These are phyloP conservation scores for Pythium coloratum DNA, from an alignment of 352 stramenopile species.

Conservation along the genomic window DNA sequence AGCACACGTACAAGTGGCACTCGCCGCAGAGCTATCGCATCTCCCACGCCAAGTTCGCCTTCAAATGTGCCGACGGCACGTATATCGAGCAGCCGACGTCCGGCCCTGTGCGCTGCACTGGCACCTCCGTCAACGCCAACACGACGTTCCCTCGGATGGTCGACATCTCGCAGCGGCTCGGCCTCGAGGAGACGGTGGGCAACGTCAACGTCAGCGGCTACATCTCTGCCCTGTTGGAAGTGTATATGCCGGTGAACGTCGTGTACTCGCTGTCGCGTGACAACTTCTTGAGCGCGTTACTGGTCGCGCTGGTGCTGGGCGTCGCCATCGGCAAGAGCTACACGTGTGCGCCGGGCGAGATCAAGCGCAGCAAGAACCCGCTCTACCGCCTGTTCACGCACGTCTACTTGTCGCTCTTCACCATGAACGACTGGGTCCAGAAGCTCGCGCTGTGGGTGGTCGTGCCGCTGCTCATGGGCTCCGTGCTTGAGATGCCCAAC, in stretches of 20 bases:
- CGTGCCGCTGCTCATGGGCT: slow-evolving; percentile 47
- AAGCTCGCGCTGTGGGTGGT: slow-evolving; percentile 45
- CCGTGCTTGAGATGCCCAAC: slow-evolving; percentile 39
- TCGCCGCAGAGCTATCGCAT: slow-evolving; percentile 28
- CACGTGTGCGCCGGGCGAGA: slow-evolving; percentile 19
- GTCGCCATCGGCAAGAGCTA: slow-evolving; percentile 52
- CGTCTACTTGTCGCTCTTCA: slow-evolving; percentile 57
- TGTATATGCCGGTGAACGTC: slow-evolving; percentile 58
- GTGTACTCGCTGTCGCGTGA: slow-evolving; percentile 38
- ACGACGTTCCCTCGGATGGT: slow-evolving; percentile 59
- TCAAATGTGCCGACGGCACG: slow-evolving; percentile 56
- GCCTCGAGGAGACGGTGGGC: slow-evolving; percentile 40
- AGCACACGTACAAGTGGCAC: slow-evolving; percentile 15
- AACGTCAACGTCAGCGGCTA: slow-evolving; percentile 47
- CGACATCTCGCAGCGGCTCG: slow-evolving; percentile 40
- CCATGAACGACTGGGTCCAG: slow-evolving; percentile 66
- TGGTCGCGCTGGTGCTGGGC: slow-evolving; percentile 52
- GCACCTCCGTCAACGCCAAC: slow-evolving; percentile 30
- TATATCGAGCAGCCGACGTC: slow-evolving; percentile 38
- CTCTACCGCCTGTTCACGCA: slow-evolving; percentile 61
- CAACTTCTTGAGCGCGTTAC: slow-evolving; percentile 44
- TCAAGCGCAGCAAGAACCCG: slow-evolving; percentile 49
- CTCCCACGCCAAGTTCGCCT: slow-evolving; percentile 45
- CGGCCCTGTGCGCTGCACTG: slow-evolving; percentile 37
- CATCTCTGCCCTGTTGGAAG: slow-evolving; percentile 37